These are phyloP conservation scores for Malassezia globosa DNA, from an alignment of 1,284 basidiomycete genomes.

Conservation along the genomic window DNA sequence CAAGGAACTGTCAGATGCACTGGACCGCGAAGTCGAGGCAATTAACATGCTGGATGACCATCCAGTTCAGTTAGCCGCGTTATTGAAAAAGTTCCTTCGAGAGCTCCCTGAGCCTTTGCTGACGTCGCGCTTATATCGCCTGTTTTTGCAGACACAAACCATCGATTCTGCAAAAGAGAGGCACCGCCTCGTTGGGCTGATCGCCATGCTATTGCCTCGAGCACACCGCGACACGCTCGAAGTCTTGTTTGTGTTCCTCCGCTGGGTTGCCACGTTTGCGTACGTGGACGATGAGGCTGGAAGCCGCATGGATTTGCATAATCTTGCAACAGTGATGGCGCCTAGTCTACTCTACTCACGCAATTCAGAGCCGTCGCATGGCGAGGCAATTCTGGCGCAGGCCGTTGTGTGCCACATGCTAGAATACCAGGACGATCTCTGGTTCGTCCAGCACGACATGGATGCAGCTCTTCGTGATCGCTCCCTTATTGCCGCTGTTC, in stretches of 20 bases:
- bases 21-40: conserved; percentile 71
- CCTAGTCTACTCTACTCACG: conserved; percentile 85
- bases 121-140: conserved; percentile 81
- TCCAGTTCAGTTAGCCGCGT: conserved; percentile 87
- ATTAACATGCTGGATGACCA: conserved; percentile 90
- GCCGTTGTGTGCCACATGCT: conserved; percentile 56
- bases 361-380: conserved; percentile 71
- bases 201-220: conserved; percentile 77
- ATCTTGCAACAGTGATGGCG: conserved; percentile 93
- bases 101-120: conserved; percentile 91
- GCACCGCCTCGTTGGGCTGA: conserved; percentile 66
- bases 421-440: conserved; percentile 84
- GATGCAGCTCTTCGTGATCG: conserved; percentile 39
- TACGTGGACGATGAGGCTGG: conserved; percentile 97
- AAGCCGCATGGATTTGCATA: conserved; percentile 93
- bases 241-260: conserved; percentile 92
- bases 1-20: conserved; percentile 76
- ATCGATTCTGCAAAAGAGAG: conserved; percentile 59
- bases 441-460: conserved; percentile 39
- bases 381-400: conserved; percentile 85
- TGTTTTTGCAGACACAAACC: conserved; percentile 82
- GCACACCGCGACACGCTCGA: conserved; percentile 93
- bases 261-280: conserved; percentile 98
- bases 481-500: conserved; percentile 32
- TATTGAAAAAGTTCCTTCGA: conserved; percentile 91